Evolutionary conservation across 805 yeast genomes (phyloP), one percentile per base, ranked within the genome.

Genomic region (Candida andamanensis): DNA sequence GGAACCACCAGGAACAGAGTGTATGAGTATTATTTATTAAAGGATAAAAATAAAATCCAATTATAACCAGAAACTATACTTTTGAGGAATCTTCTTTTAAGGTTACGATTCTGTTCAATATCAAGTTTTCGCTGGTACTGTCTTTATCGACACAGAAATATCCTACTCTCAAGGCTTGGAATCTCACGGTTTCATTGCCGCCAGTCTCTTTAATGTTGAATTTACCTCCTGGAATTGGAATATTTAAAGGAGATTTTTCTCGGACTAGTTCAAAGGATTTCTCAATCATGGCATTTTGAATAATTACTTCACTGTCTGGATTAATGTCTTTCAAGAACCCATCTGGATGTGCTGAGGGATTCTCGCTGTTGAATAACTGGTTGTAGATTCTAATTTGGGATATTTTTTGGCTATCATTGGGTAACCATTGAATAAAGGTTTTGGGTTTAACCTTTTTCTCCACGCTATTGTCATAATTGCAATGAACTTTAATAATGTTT

Each of bases 101-200:
- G 10, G 95, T 81, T 25, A 92, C 98, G 49, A 90, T 86, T 58
- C 96, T 76, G 65, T 92, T 92, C 54, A 92, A 67, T 20, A 92
- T 72, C 42, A 89, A 62, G 37, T 65, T 69, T 17, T 74, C 80
- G 13, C 63, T 69, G 7, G 69, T 62, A 35, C 85, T 63, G 42
- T 90, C 97, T 46, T 72, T 75, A 56, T 92, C 98, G 56, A 86
- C 58, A 52, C 95, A 80, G 75, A 87, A 92, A 61, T 92, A 92
- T 18, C 98, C 98, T 28, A 85, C 90, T 64, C 98, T 78, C 60
- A 92, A 74, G 18, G 95, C 98, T 67, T 92, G 98, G 86, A 92
- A 92, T 60, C 98, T 77, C 19, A 85, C 86, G n/a, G 89, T 74
- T 57, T 89, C 95, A 41, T 69, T 62, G 20, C 70, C 70, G 24